phyloP scores from a whole-genome alignment of 1,139 yeast genomes.

The Taphrina deformans region DNA sequence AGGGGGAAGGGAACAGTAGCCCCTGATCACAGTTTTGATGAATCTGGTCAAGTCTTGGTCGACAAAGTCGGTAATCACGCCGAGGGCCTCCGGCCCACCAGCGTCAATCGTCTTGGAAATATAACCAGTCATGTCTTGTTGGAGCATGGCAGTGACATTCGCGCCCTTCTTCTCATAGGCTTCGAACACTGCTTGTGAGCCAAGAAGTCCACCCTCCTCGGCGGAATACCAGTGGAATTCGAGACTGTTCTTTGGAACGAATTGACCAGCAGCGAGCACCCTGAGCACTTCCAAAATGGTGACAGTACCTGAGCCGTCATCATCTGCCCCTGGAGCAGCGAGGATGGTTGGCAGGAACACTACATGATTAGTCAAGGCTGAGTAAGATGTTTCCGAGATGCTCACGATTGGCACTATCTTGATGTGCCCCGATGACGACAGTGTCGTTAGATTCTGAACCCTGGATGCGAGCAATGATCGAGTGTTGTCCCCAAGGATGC shows the following conservation, averaged over 20 bases:
- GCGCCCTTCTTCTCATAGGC: slow-evolving; percentile 53
- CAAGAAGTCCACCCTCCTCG: slow-evolving; percentile 89
- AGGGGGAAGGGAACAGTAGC: slow-evolving; percentile 66
- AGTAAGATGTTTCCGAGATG: not conserved
- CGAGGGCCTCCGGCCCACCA: slow-evolving; percentile 70
- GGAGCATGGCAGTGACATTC: slow-evolving; percentile 77
- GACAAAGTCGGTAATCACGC: slow-evolving; percentile 75
- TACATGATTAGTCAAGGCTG: not conserved
- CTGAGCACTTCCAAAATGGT: slow-evolving; percentile 76
- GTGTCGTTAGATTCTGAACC: slow-evolving; percentile 49
- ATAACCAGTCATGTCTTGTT: slow-evolving; percentile 95
- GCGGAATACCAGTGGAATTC: slow-evolving; percentile 95
- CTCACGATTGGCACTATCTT: slow-evolving; percentile 68
- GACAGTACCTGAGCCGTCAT: slow-evolving; percentile 86
- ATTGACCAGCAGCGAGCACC: slow-evolving; percentile 53
- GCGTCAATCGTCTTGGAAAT: slow-evolving; percentile 57
- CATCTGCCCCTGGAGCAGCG: slow-evolving; percentile 94
- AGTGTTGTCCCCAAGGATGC: slow-evolving; percentile 62
- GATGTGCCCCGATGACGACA: slow-evolving; percentile 85
- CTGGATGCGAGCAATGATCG: slow-evolving; percentile 54
- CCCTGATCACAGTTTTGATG: slow-evolving; percentile 59
- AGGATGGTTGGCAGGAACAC: slow-evolving; percentile 65
- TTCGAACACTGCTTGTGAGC: slow-evolving; percentile 76
- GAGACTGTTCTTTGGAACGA: slow-evolving; percentile 66
- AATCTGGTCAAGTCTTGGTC: slow-evolving; percentile 61